A percentile compares a stretch with the other conserved stretches of the same genome.
Conservation (phyloP, 2,329 filamentous ascomycete genomes). For the Fusarium liriodendri region DNA sequence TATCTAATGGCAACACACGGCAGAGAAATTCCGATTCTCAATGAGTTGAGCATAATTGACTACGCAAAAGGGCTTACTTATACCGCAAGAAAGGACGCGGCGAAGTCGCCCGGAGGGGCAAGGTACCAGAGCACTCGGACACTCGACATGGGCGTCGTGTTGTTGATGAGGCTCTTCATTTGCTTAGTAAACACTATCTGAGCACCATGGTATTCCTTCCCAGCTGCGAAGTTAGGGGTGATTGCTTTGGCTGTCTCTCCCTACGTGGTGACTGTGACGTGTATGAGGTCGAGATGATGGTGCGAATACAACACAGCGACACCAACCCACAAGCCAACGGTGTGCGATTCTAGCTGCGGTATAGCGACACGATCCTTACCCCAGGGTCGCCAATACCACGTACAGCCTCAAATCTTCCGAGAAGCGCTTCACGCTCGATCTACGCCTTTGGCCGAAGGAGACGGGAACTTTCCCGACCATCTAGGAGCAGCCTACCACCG, state of each 20-base stretch:
- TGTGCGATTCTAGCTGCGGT: background rate
- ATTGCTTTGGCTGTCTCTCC: background rate
- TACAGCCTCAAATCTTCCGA: no score
- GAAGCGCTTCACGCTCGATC: no score
- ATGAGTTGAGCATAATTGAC: background rate
- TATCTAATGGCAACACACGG: background rate
- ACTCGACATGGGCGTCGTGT: background rate
- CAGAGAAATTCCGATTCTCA: background rate
- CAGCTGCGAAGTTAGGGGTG: background rate
- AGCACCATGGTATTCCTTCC: background rate
- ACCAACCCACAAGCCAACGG: background rate
- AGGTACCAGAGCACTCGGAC: background rate
- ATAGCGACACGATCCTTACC: background rate
- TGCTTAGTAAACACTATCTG: background rate
- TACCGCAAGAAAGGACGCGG: background rate
- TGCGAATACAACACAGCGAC: background rate
- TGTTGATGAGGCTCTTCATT: background rate
- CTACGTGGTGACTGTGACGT: background rate
- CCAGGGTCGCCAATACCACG: no score
- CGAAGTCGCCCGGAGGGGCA: background rate
- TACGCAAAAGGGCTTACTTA: background rate
- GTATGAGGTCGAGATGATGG: background rate
- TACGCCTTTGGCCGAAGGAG: no score
- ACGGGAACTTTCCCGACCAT: no score
- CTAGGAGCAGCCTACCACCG: background rate